These are phyloP conservation scores for Parastagonospora avenae DNA, from an alignment of 2,329 filamentous ascomycete species.

Conservation along the genomic window DNA sequence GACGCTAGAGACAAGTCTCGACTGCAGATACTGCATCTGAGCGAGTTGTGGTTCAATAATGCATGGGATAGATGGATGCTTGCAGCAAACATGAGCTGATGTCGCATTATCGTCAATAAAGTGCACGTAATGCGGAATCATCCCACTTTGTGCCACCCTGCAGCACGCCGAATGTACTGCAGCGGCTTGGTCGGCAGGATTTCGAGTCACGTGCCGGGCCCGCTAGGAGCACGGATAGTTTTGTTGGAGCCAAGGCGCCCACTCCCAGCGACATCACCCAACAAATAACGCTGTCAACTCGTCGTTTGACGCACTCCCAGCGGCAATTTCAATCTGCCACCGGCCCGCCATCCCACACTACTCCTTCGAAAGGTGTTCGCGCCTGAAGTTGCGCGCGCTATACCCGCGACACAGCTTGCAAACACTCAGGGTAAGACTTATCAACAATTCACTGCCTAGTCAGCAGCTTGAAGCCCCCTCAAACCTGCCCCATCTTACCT, in stretches of 20 bases:
- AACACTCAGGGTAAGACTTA: conserved; percentile 14
- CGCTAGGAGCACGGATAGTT: conserved; percentile 3
- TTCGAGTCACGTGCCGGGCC: conserved; percentile 11
- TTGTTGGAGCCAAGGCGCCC: conserved; percentile 11
- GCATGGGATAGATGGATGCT: no score
- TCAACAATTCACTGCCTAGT: conserved; percentile 9
- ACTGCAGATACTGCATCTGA: no score
- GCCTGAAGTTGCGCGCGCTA: conserved; percentile 6
- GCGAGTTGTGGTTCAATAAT: no score
- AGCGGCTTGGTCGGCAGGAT: conserved; percentile 1
- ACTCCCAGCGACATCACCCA: conserved; percentile 15
- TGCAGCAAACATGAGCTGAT: no score
- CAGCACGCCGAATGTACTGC: neutral
- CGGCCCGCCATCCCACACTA: conserved; percentile 33
- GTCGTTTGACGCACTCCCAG: conserved; percentile 15
- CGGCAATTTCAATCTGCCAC: conserved; percentile 21
- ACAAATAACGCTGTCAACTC: conserved; percentile 19
- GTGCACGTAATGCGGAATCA: neutral
- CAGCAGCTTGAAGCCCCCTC: conserved; percentile 10
- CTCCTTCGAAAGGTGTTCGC: conserved; percentile 21
- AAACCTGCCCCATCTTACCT: neutral
- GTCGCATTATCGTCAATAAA: neutral
- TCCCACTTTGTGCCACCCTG: neutral
- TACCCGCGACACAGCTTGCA: conserved; percentile 2
- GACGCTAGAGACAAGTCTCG: conserved; percentile 3